Evolutionary conservation across 108 stramenopile genomes (phyloP), one percentile per base, ranked within the genome.

Genomic region (Cyclotella distinguenda): DNA sequence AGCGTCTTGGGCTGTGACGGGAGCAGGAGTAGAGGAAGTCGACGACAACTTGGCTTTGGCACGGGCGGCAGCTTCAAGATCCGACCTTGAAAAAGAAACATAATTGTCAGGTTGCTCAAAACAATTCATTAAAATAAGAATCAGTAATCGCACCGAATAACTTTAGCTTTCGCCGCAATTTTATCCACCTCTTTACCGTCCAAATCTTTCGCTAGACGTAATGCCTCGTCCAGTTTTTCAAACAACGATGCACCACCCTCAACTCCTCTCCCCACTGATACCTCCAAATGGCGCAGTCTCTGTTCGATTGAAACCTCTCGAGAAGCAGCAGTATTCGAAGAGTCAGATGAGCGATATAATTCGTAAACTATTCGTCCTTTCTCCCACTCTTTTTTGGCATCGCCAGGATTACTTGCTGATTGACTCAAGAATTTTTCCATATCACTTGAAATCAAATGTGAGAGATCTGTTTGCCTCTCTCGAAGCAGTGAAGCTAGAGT

Each of bases 1-100:
- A 30, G 82, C 66, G 58, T 93, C 92, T 32, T 78, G 74, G 38
- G 62, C 75, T 19, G 66, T 60, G 52, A 66, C n/a, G n/a, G n/a
- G 74, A 18, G 82, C 46, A 21, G 77, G 45, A 18, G 45, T 38
- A n/a, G 39, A 33, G 44, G 68, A 70, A 1, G 50, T 30, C 62
- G 74, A 63, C 6, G 65, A 60, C 25, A 60, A 58, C 45, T 74
- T 72, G 26, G 55, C 40, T 28, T 50, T 62, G 30, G 67, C 66
- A 27, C 67, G 65, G 23, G 78, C 78, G 23, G 72, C 67, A 16
- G 71, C 78, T 36, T 79, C 78, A 16, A 67, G 38, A 30, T 78
- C 77, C 13, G 70, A 70, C 32, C 63, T 64, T 2, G n/a, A n/a
- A n/a, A n/a, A n/a, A n/a, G n/a, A n/a, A n/a, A n/a, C n/a, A n/a